Conservation (phyloP, 345 rosid genomes). For the Acer campestre region DNA sequence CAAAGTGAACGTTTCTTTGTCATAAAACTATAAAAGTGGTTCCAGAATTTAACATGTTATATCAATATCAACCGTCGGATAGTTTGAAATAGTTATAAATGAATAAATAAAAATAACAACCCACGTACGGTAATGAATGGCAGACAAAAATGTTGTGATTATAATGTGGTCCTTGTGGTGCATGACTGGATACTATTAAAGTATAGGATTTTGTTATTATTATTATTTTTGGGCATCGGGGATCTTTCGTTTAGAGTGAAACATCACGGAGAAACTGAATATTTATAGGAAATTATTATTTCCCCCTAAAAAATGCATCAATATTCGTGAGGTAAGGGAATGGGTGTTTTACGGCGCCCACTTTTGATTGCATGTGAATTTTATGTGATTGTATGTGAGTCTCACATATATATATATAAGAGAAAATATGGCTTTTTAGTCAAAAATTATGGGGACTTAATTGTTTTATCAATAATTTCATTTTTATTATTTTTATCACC, state of each 20-base stretch:
- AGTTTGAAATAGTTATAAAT: background rate
- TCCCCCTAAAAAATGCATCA: no score
- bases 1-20: constrained; percentile 62
- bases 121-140: background rate
- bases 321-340: no score
- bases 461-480: no score
- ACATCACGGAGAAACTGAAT: background rate
- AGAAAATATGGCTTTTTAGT: no score
- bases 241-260: background rate
- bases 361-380: no score
- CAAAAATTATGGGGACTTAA: no score
- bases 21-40: background rate
- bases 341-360: no score
- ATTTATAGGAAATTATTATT: no score
- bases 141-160: background rate
- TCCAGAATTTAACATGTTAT: background rate
- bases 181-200: background rate
- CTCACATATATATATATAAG: no score
- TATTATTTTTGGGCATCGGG: background rate
- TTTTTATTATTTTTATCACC: no score
- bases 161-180: background rate
- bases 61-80: background rate
- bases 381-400: no score
- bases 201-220: background rate
- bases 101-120: background rate